Evolutionary conservation across 2,329 filamentous ascomycete species (phyloP), one percentile per base, ranked within the genome.

Genomic region (Sarocladium kiliense): DNA sequence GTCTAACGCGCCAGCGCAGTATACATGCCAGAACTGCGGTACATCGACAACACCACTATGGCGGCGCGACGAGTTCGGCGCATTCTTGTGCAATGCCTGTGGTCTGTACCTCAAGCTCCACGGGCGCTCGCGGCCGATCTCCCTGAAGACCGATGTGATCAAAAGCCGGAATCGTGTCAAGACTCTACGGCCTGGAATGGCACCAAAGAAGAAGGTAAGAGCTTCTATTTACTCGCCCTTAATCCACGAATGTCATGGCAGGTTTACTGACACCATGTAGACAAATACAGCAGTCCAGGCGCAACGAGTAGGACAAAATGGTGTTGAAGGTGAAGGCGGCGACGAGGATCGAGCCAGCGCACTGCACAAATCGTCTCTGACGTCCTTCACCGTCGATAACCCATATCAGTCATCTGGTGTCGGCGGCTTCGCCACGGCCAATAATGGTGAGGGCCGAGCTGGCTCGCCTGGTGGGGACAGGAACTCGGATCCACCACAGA

Each of bases 121-220:
- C 70, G 92, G 92, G 60, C 88, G 92, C 25, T 85, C 94, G 58
- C 87, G 94, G 56, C 94, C 94, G 63, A 97, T 96, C 70, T 96
- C 90, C 64, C 82, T 99, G 65, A 99, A 99, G 80, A 97, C 94
- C 50, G 94, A 99, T 77, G 93, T 97, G 63, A 99, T 99, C 77
- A 99, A 99, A 79, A 97, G 92, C 77, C 91, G 94, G 66, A 99
- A 99, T 74, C 86, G 94, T 61, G 93, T 97, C 64, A 97, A 97
- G 79, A 94, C 91, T 26, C 82, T 84, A 71, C 82, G 83, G 54
- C 84, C 88, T 9, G 89, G 92, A 65, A 82, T 89, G 59, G 85
- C 86, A 47, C 88, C 90, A 65, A 92, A 86, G 72, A 85, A 91
- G 73, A 96, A 95, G 86, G 90, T 91, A 75, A n/a, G 41, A 10